Base-by-base conservation (phyloP, 768 basidiomycete genomes). In the Asterophora parasitica region DNA sequence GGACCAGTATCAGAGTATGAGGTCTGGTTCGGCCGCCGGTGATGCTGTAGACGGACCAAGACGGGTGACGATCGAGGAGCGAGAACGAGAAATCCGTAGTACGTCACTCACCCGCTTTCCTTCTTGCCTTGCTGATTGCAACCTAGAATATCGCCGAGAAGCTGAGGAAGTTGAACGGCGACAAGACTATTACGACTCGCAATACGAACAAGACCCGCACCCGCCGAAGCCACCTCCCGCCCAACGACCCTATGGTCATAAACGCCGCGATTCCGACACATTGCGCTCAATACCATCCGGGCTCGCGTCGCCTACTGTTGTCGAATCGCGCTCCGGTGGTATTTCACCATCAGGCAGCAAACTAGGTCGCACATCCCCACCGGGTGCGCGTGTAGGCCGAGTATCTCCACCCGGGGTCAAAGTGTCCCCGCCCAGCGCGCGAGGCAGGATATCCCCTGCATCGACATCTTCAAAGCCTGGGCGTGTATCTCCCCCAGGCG, bases 251-350 rank as follows among this genome's bases (percentile, higher is more conserved):
- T 69, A 74, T 54, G 65, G 62, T 2, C 88, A 90, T 60, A 75
- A 71, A 56, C 80, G 88, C 42, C 77, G 80, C 20, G 87, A 89
- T 48, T 89, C 88, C 0, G 88, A 91, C 52, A 89, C 88, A 0
- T 66, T 88, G 23, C 84, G 83, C 37, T 76, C 71, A 6, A 61
- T 67, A 11, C 69, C 67, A 13, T 65, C 66, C 8, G 60, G 55
- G n/a, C 50, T 65, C 17, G 61, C 68, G n/a, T 77, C 77, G 8
- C 84, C 85, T 1, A 83, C 84, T 1, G 73, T 73, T 4, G 70
- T 80, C 16, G 78, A 82, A 42, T 42, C 57, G 16, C 50, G 37
- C 39, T 16, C 19, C 33, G 42, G 46, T 16, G 46, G 54, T 46
- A 49, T 39, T 27, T 48, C 54, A 44, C 49, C 58, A 50, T 50